A percentile compares a stretch with the other conserved stretches of the same genome.
These are phyloP conservation scores for Nicotiana sylvestris DNA, from an alignment of 257 asterid genomes.

Conservation along the genomic window DNA sequence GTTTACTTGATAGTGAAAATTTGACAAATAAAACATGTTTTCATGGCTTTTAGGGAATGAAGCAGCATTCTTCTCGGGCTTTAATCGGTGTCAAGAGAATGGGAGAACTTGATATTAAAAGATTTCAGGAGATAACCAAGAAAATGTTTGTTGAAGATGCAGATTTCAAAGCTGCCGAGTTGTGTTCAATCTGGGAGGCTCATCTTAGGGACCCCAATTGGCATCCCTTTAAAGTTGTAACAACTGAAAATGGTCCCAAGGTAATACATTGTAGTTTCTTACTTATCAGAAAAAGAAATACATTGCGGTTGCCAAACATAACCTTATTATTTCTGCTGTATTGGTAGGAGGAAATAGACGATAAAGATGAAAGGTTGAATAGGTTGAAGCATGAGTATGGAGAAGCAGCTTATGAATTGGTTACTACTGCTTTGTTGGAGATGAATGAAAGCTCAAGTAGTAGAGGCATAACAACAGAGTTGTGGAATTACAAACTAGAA, in stretches of 20 bases:
- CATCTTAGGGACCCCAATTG: slow-evolving; percentile 16
- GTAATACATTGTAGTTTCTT: neutral
- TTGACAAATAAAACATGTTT: neutral
- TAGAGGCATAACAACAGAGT: slow-evolving; percentile 10
- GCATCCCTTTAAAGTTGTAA: slow-evolving; percentile 16
- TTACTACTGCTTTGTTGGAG: slow-evolving; percentile 18
- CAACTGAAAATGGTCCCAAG: neutral
- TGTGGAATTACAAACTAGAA: slow-evolving; percentile 19
- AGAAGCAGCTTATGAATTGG: slow-evolving; percentile 11
- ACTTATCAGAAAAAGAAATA: too few relatives aligned
- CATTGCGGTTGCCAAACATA: neutral
- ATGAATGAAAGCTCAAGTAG: slow-evolving; percentile 21
- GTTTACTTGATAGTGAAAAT: neutral
- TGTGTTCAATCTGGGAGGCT: slow-evolving; percentile 23
- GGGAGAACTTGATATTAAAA: slow-evolving; percentile 20
- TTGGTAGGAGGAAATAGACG: slow-evolving; percentile 11
- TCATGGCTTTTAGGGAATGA: neutral
- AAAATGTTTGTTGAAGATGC: neutral
- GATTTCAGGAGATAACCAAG: slow-evolving; percentile 11
- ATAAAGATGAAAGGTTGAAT: slow-evolving; percentile 19
- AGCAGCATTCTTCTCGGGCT: neutral
- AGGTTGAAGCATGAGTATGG: slow-evolving; percentile 16
- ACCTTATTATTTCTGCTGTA: neutral
- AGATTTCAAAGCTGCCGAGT: slow-evolving; percentile 3
- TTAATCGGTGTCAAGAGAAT: slow-evolving; percentile 23